phyloP scores from a whole-genome alignment of 192 early-diverging fungal species.

The Linnemannia hyalina region DNA sequence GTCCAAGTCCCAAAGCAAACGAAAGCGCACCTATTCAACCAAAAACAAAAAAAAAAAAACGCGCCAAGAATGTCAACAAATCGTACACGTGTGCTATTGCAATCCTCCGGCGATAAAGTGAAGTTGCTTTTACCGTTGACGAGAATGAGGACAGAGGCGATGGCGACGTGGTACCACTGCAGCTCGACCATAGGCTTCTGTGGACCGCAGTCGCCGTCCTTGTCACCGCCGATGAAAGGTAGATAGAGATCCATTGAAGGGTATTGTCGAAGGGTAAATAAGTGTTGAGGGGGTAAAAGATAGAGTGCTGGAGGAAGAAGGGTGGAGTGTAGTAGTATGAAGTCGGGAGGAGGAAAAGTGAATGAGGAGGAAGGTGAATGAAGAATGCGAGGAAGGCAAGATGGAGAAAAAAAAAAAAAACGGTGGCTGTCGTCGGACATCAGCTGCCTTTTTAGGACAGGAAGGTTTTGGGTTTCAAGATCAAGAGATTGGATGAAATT shows the following conservation, averaged over 20 bases:
- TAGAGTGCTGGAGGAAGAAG: neutral
- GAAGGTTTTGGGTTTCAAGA: neutral
- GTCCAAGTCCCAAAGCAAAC: conserved; percentile 71
- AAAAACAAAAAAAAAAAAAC: neutral
- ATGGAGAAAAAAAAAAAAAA: conserved; percentile 6
- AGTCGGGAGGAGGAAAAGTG: neutral
- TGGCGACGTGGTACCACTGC: conserved; percentile 69
- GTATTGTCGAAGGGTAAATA: neutral
- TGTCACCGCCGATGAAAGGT: conserved; percentile 2
- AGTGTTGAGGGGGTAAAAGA: neutral
- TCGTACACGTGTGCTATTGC: neutral
- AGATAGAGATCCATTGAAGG: conserved; percentile 20
- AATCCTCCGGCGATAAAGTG: neutral
- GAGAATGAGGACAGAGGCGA: conserved; percentile 70
- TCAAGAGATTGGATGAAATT: neutral
- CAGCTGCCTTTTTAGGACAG: neutral
- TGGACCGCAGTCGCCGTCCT: conserved; percentile 5
- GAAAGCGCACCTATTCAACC: conserved; percentile 63
- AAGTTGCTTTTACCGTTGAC: conserved; percentile 58
- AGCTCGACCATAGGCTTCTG: conserved; percentile 51
- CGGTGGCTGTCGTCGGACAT: conserved; percentile 4
- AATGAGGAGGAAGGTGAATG: conserved; percentile 7
- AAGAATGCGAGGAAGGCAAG: neutral
- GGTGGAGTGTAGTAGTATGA: neutral
- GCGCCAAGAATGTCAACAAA: neutral